phyloP scores from a whole-genome alignment of 1,139 yeast genomes.

The Pichia terricola region DNA sequence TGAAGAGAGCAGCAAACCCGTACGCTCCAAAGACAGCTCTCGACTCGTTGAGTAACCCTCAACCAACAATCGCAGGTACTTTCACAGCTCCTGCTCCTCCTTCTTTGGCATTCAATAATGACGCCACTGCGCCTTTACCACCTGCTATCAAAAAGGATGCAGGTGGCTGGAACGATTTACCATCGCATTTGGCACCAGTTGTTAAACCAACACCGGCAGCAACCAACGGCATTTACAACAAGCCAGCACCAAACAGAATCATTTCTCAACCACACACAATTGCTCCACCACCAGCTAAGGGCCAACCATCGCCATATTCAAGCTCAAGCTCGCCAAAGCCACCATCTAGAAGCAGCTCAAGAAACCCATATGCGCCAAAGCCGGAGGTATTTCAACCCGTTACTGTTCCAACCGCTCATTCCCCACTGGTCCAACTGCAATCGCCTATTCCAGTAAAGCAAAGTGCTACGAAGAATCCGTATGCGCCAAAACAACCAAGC shows the following conservation, averaged over 20 bases:
- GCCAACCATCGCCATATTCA: conserved; percentile 7
- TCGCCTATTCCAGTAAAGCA: conserved; percentile 11
- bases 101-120: conserved; percentile 18
- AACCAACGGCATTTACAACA: conserved; percentile 11
- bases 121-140: conserved; percentile 19
- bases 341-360: conserved; percentile 8
- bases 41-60: conserved; percentile 21
- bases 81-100: conserved; percentile 4
- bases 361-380: conserved; percentile 25
- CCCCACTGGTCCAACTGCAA: conserved; percentile 14
- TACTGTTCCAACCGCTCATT: conserved; percentile 10
- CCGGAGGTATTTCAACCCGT: conserved; percentile 18
- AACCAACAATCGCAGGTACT: conserved; percentile 1
- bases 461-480: conserved; percentile 15
- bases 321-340: conserved; percentile 3
- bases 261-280: conserved; percentile 20
- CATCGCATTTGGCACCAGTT: conserved; percentile 44
- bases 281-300: conserved; percentile 21
- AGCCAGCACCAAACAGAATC: conserved; percentile 12
- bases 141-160: conserved; percentile 45
- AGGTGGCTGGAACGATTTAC: conserved; percentile 93
- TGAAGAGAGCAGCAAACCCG: conserved; percentile 14
- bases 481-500: conserved; percentile 9
- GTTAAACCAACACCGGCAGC: conserved; percentile 15
- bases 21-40: conserved; percentile 25